phyloP scores from a whole-genome alignment of 2,329 filamentous ascomycete genomes.

The Botryosphaeria agaves region DNA sequence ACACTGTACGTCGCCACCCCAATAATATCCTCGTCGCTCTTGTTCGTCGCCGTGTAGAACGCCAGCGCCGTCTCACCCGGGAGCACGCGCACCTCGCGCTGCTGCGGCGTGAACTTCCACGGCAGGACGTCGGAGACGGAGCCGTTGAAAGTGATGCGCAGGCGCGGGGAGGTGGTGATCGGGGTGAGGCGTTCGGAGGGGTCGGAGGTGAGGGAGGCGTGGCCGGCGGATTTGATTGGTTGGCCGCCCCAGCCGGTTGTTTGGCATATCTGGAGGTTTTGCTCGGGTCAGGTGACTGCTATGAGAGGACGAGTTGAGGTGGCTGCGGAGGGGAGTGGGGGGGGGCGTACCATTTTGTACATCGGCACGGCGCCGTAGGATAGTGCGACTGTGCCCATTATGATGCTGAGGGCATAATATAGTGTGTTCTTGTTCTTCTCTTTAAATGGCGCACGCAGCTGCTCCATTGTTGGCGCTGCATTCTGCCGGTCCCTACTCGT shows the following conservation, averaged over 20 bases:
- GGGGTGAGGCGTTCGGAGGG: constrained; percentile 63
- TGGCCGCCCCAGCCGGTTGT: constrained; percentile 86
- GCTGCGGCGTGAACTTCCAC: constrained; percentile 95
- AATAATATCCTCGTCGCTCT: constrained; percentile 80
- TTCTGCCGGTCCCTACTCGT: constrained; percentile 14
- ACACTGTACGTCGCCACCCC: constrained; percentile 97
- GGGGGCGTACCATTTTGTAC: constrained; percentile 60
- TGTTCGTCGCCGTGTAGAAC: constrained; percentile 95
- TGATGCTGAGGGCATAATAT: constrained; percentile 61
- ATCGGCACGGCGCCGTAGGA: constrained; percentile 72
- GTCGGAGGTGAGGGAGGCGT: constrained; percentile 39
- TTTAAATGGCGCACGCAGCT: constrained; percentile 45
- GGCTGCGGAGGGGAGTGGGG: background rate
- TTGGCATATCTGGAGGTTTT: constrained; percentile 56
- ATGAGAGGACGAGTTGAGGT: background rate
- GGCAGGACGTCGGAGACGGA: constrained; percentile 89
- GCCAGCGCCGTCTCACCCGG: constrained; percentile 93
- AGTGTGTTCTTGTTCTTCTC: constrained; percentile 50
- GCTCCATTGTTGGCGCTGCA: constrained; percentile 40
- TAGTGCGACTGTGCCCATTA: constrained; percentile 61
- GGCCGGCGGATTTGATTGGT: constrained; percentile 64
- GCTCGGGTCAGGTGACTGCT: background rate
- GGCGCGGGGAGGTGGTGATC: constrained; percentile 62
- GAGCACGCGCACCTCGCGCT: constrained; percentile 86
- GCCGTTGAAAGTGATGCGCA: constrained; percentile 90